phyloP scores from a whole-genome alignment of 352 stramenopile genomes.

The Globisporangium canariense region DNA sequence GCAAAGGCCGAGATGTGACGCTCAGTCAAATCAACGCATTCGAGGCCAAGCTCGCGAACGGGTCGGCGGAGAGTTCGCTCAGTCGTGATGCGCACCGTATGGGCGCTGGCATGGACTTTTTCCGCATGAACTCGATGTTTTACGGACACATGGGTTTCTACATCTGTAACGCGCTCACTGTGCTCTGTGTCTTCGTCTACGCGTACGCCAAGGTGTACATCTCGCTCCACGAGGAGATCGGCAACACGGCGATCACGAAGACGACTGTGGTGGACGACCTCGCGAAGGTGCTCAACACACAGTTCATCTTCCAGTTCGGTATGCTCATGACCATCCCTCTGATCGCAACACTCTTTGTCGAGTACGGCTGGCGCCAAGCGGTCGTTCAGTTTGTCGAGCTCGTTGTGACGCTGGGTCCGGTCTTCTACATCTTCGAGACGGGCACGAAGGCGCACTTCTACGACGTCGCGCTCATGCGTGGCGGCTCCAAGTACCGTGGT shows the following conservation, averaged over 20 bases:
- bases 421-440: slow-evolving; percentile 89
- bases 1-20: slow-evolving; percentile 85
- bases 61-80: slow-evolving; percentile 76
- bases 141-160: slow-evolving; percentile 90
- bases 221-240: slow-evolving; percentile 66
- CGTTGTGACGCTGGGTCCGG: slow-evolving; percentile 72
- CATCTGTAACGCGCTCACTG: slow-evolving; percentile 79
- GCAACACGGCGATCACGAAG: slow-evolving; percentile 73
- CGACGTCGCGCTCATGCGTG: slow-evolving; percentile 83
- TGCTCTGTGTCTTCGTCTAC: slow-evolving; percentile 82
- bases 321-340: slow-evolving; percentile 87
- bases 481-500: slow-evolving; percentile 82
- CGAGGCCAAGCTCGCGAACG: slow-evolving; percentile 84
- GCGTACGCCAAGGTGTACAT: slow-evolving; percentile 86
- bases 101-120: slow-evolving; percentile 84
- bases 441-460: slow-evolving; percentile 86
- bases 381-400: slow-evolving; percentile 80
- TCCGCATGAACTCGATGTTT: slow-evolving; percentile 88
- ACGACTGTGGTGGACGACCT: slow-evolving; percentile 71
- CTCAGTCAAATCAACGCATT: slow-evolving; percentile 87
- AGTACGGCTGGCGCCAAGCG: slow-evolving; percentile 81
- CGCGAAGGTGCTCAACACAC: slow-evolving; percentile 75
- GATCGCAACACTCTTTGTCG: slow-evolving; percentile 79
- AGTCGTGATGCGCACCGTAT: slow-evolving; percentile 80
- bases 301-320: slow-evolving; percentile 89